Conservation (phyloP, 306 rosid species). For the Echinosophora koreensis region DNA sequence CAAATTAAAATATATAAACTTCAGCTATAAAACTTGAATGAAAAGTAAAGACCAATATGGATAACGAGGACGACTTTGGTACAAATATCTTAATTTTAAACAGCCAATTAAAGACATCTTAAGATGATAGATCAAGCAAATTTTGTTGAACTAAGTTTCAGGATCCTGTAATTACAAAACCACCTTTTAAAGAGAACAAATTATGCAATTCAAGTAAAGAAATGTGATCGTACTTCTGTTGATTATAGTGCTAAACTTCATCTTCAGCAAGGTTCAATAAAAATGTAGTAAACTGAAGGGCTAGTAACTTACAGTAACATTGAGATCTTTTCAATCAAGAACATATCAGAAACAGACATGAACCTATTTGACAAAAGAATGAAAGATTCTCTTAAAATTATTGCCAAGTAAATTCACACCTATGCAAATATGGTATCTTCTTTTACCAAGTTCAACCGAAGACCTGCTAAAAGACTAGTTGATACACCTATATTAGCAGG, state of each 20-base stretch:
- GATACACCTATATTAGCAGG: constrained; percentile 12
- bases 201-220: background rate
- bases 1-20: background rate
- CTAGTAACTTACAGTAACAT: background rate
- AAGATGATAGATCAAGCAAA: constrained; percentile 2
- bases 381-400: constrained; percentile 5
- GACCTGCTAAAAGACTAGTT: background rate
- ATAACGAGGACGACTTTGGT: background rate
- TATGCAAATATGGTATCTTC: background rate
- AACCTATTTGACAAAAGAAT: constrained; percentile 6
- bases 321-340: background rate
- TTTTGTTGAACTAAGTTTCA: background rate
- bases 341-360: background rate
- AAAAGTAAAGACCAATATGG: background rate
- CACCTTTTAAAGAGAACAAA: background rate
- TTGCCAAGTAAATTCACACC: background rate
- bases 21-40: constrained; percentile 16
- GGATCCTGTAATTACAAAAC: background rate
- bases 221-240: background rate
- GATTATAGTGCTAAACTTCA: background rate
- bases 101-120: background rate
- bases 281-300: background rate
- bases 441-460: constrained; percentile 12
- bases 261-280: constrained; percentile 14
- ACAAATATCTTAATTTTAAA: constrained; percentile 6